Evolutionary conservation across 1,284 basidiomycete species (phyloP), one percentile per base, ranked within the genome.

Genomic region (Pseudozyma sp.): DNA sequence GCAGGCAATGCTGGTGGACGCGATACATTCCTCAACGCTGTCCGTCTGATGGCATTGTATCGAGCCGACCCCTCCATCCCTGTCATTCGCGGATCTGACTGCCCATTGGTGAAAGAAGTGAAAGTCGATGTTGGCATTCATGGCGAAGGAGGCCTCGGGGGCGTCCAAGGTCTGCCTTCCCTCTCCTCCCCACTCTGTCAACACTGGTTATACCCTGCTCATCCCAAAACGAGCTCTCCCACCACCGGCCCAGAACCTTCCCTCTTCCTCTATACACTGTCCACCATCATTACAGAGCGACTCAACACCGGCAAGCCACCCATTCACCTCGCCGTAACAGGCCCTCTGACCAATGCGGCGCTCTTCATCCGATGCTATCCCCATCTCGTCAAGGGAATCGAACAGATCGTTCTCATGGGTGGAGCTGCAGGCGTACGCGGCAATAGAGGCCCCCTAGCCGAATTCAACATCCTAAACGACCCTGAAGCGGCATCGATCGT

Each of bases 261-360:
- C n/a, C 60, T 68, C 36, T 73, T 73, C n/a, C 64, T 77, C n/a
- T 60, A 71, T 52, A 65, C 71, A n/a, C 71, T 77, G 43, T 63
- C 76, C 1, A 64, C 57, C n/a, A 87, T 88, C 3, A 86, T 93
- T 57, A 88, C 85, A 12, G 51, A 70, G 5, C 65, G 83, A 0
- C 64, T 73, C 42, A 64, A 60, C 44, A 25, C 62, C 4, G 62
- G 70, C 43, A 64, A 65, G 44, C 59, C 70, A 2, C 72, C 70
- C 5, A 66, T 81, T 34, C 70, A 76, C 42, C 50, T 82, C 6
- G 77, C 73, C 2, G 78, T 78, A 52, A 81, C 79, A 0, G 81
- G 81, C n/a, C 78, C 79, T 5, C 59, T 79, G 63, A 82, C 81
- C 25, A 82, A 81, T 40, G 69, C 77, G 16, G 80, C 80, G 39